Base-by-base conservation (phyloP, 192 early-diverging fungal genomes). In the Coemansia sp. region DNA sequence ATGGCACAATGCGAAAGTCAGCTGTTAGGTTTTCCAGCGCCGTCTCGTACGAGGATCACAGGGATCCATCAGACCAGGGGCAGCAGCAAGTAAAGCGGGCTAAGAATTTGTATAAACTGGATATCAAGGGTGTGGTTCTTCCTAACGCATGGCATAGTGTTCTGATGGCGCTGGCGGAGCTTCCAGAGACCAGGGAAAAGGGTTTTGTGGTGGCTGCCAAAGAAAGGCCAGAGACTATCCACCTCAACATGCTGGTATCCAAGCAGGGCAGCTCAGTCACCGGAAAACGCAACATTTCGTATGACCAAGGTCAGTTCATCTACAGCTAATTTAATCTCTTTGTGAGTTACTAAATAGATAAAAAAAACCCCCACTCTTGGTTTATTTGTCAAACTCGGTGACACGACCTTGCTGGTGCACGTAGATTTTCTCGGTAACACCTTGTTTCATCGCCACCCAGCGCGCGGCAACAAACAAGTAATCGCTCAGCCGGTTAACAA, bases 401-500 rank as follows among this genome's bases (percentile, higher is more conserved):
- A 63, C 64, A 7, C 67, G 76, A 2, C 76, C 76, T 18, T 71
- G 18, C 2, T 71, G 77, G 56, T 71, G 77, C 3, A 81, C 67
- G 40, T 97, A 97, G n/a, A 94, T 86, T 34, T 84, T 88, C 65
- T 97, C 95, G 5, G 69, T 63, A 55, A 89, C 66, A 5, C 87
- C 84, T 48, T 92, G 90, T 16, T 80, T 51, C 71, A 88, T 89
- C 2, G 94, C 93, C 11, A 89, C 87, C 72, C 79, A 92, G 31
- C 96, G 80, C 0, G 93, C 94, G 8, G 94, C 94, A 18, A 87
- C 90, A 76, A 98, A 98, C 51, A 98, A 64, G 61, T 89, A 98
- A 63, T 98, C 96, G 74, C 92, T 94, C 63, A 98, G 82, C 8
- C 70, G 63, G 57, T 73, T 78, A 32, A 80, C 76, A 74, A 71